Evolutionary conservation across 768 basidiomycete genomes (phyloP), one percentile per base, ranked within the genome.

Genomic region (Sporobolomyces pararoseus): DNA sequence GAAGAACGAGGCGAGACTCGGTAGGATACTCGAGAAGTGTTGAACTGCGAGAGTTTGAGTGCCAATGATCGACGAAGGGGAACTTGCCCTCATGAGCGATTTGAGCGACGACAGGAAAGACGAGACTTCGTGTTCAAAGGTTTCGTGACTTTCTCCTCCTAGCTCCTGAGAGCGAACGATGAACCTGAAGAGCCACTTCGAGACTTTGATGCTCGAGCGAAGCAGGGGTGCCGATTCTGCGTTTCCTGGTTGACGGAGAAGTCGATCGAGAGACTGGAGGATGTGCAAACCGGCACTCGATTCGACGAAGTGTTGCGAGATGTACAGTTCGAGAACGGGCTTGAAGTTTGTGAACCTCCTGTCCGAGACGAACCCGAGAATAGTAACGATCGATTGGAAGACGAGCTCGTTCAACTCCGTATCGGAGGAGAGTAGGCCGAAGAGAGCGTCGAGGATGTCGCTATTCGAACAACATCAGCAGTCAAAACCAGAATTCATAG

Each of bases 121-220:
- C 23, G 85, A 84, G 34, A 95, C 79, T 72, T 96, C 94, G 44
- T 86, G 84, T 79, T 90, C 90, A 83, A 97, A 97, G 13, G 46
- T 79, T 93, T 90, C 71, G 88, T 86, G 0, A 88, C 88, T 9
- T 83, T 82, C 13, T 70, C 69, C 70, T 68, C 62, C 39, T n/a
- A 76, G 53, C 65, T 73, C 91, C 42, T 93, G 83, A 3, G 93
- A 88, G n/a, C 90, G 85, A 21, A 89, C 86, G 76, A 96, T 89
- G 80, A 98, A 91, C 78, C 90, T 90, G 85, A 97, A 91, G 75
- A 98, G 87, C 77, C 94, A 91, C 77, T 92, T 89, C 92, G 92
- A 95, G 35, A 97, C 95, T 79, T 97, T 97, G 69, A 98, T 82
- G 21, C 93, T 89, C 16, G 91, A 87, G 39, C 94, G 87, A 64